Conservation (phyloP, 306 rosid species). For the Lablab purpureus region DNA sequence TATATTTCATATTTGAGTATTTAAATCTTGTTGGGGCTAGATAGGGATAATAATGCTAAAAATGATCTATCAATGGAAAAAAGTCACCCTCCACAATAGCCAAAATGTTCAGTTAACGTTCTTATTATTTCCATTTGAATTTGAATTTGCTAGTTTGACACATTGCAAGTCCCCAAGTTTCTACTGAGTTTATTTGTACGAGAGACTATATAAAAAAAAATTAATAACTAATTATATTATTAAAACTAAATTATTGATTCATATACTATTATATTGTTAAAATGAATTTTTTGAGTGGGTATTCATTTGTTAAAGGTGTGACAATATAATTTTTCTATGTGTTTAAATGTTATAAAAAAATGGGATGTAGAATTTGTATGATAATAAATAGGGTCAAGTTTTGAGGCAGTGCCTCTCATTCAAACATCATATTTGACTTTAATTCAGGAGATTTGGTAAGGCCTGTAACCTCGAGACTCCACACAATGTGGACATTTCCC, state of each 20-base stretch:
- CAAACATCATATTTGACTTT: slow-evolving; percentile 38
- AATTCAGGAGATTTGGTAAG: slow-evolving; percentile 25
- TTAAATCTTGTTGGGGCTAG: too few relatives aligned
- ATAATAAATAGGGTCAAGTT: slow-evolving; percentile 44
- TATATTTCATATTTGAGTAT: too few relatives aligned
- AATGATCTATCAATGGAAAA: too few relatives aligned
- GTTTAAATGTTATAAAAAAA: not conserved
- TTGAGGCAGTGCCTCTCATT: slow-evolving; percentile 19
- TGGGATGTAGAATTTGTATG: too few relatives aligned
- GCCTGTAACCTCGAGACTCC: not conserved
- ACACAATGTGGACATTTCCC: slow-evolving; percentile 16
- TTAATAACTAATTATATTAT: too few relatives aligned
- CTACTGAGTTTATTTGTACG: not conserved
- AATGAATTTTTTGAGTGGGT: too few relatives aligned
- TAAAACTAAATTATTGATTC: too few relatives aligned
- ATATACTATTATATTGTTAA: too few relatives aligned
- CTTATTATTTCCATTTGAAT: not conserved
- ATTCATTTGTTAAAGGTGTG: too few relatives aligned
- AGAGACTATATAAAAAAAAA: too few relatives aligned
- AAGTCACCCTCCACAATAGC: not conserved
- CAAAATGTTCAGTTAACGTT: not conserved
- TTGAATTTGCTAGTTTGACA: not conserved
- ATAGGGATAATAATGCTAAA: too few relatives aligned
- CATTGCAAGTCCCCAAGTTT: not conserved
- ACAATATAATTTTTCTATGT: too few relatives aligned